Evolutionary conservation across 2,329 filamentous ascomycete genomes (phyloP).

Genomic region (Ascochyta clinopodiicola): DNA sequence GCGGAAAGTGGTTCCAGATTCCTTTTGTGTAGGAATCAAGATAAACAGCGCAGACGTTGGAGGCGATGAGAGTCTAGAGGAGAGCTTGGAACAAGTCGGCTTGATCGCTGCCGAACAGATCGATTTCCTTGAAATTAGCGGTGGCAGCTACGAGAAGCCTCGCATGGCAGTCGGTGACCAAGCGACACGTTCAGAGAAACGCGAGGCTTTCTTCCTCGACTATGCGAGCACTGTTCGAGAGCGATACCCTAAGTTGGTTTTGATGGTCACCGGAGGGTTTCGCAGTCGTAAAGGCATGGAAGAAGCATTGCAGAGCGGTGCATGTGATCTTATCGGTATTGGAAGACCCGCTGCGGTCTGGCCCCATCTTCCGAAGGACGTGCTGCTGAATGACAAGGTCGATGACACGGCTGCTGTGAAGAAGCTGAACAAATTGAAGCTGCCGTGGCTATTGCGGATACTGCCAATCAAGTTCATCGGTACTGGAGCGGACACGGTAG

Average conservation of each 20-base stretch:
- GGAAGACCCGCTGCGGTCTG: constrained; percentile 20
- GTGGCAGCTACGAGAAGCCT: constrained; percentile 54
- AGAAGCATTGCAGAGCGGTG: constrained; percentile 54
- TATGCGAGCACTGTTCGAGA: constrained; percentile 62
- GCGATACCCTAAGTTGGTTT: constrained; percentile 41
- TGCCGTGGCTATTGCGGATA: background rate
- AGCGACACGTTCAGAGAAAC: constrained; percentile 54
- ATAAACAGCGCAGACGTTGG: constrained; percentile 59
- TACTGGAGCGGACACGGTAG: constrained; percentile 3
- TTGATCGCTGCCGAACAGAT: constrained; percentile 58
- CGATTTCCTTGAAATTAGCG: constrained; percentile 73
- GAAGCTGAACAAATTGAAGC: background rate
- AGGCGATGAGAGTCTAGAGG: constrained; percentile 50
- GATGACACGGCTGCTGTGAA: background rate
- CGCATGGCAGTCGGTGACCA: constrained; percentile 15
- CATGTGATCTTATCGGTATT: constrained; percentile 26
- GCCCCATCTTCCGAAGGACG: constrained; percentile 6
- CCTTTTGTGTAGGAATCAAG: constrained; percentile 58
- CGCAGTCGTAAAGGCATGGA: constrained; percentile 63
- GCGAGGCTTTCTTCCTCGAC: constrained; percentile 73
- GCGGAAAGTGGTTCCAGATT: constrained; percentile 50
- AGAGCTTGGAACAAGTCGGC: constrained; percentile 65
- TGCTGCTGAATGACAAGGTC: constrained; percentile 3
- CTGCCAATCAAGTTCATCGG: constrained; percentile 8
- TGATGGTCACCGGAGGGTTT: constrained; percentile 66